These are phyloP conservation scores for Pseudocercospora vitis DNA, from an alignment of 2,329 filamentous ascomycete species.

Conservation along the genomic window DNA sequence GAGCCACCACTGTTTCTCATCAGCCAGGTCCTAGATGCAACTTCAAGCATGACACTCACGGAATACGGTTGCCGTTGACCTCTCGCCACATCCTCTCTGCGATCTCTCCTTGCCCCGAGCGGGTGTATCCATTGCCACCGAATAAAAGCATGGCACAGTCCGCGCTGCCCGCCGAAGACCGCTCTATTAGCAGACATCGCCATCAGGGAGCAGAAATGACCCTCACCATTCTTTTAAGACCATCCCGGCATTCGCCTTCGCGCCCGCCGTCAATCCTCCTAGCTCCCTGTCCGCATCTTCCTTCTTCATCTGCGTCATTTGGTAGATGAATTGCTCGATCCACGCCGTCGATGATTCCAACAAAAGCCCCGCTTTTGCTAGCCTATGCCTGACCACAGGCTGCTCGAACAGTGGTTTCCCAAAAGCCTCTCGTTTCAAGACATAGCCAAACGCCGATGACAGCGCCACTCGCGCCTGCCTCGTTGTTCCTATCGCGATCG, in stretches of 20 bases:
- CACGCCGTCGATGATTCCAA: slow-evolving; percentile 71
- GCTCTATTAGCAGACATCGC: too few relatives aligned
- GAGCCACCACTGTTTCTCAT: slow-evolving; percentile 55
- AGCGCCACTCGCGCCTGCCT: slow-evolving; percentile 63
- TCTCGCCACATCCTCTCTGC: slow-evolving; percentile 60
- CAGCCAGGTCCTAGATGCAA: slow-evolving; percentile 6
- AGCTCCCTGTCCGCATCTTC: slow-evolving; percentile 62
- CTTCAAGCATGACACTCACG: slow-evolving; percentile 21
- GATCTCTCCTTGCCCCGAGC: slow-evolving; percentile 66
- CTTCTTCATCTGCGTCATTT: slow-evolving; percentile 62
- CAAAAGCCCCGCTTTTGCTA: slow-evolving; percentile 67
- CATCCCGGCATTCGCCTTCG: slow-evolving; percentile 71
- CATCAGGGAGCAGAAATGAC: slow-evolving; percentile 60
- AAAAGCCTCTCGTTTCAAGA: slow-evolving; percentile 66
- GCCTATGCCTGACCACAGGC: slow-evolving; percentile 69
- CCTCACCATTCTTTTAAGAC: slow-evolving; percentile 71
- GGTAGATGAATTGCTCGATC: slow-evolving; percentile 70
- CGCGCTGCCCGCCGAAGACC: too few relatives aligned
- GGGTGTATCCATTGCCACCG: slow-evolving; percentile 71
- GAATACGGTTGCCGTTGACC: slow-evolving; percentile 35
- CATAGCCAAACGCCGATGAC: slow-evolving; percentile 60
- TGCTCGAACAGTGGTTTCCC: slow-evolving; percentile 70
- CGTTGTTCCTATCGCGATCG: slow-evolving; percentile 64
- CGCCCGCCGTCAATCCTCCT: slow-evolving; percentile 69
- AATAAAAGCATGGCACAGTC: slow-evolving; percentile 69